Percentiles rank a stretch among this genome's conserved stretches.
These are phyloP conservation scores for Colletotrichum plurivorum DNA, from an alignment of 2,329 filamentous ascomycete species.

Conservation along the genomic window DNA sequence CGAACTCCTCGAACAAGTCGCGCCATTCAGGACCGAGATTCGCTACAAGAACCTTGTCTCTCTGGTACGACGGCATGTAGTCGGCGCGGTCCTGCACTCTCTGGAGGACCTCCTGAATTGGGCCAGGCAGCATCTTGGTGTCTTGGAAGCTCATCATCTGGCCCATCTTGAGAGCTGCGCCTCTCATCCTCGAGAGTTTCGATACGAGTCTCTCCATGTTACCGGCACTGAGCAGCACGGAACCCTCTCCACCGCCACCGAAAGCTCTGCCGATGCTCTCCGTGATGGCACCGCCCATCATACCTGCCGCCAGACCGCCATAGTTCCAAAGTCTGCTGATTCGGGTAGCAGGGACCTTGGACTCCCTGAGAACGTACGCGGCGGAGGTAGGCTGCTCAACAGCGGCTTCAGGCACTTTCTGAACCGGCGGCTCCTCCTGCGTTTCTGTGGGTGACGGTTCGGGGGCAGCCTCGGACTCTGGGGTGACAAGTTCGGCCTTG, in stretches of 20 bases:
- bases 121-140: constrained; percentile 89
- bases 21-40: constrained; percentile 91
- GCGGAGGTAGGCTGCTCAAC: constrained; percentile 14
- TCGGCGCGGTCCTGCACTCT: constrained; percentile 96
- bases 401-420: constrained; percentile 11
- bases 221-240: constrained; percentile 86
- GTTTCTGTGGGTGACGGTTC: background rate
- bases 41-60: constrained; percentile 82
- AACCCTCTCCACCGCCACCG: constrained; percentile 77
- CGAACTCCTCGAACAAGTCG: constrained; percentile 85
- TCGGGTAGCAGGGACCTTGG: constrained; percentile 89
- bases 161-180: constrained; percentile 95
- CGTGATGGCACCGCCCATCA: constrained; percentile 92
- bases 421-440: background rate
- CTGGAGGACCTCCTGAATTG: constrained; percentile 91
- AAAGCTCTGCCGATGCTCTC: constrained; percentile 87
- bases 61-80: constrained; percentile 97
- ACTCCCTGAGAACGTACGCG: constrained; percentile 81
- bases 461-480: background rate
- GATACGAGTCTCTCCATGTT: constrained; percentile 96
- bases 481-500: background rate
- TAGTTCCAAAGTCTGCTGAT: constrained; percentile 95
- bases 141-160: constrained; percentile 99
- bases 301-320: constrained; percentile 90
- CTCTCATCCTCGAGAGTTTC: constrained; percentile 95